Evolutionary conservation across 805 yeast genomes (phyloP).

Genomic region (Lachancea thermotolerans): DNA sequence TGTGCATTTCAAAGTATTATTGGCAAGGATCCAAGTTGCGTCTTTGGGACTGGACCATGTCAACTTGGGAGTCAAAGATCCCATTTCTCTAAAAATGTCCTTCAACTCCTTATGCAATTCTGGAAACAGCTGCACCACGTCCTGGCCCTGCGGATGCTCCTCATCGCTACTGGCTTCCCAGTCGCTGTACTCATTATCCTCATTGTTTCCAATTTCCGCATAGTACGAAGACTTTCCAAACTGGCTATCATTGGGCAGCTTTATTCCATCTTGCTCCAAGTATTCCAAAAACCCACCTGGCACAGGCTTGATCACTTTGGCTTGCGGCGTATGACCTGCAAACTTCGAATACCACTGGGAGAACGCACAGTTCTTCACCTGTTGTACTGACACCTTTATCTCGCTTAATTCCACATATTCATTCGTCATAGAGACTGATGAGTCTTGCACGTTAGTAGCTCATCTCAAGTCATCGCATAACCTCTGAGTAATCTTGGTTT

Average conservation of each 20-base stretch:
- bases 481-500: too few species aligned
- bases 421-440: background rate
- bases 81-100: conserved; percentile 40
- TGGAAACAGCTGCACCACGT: conserved; percentile 45
- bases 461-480: background rate
- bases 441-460: background rate
- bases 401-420: conserved; percentile 20
- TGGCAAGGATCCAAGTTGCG: conserved; percentile 83
- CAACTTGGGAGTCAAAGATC: conserved; percentile 75
- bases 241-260: conserved; percentile 42
- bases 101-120: conserved; percentile 53
- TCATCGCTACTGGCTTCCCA: conserved; percentile 52
- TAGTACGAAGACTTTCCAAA: conserved; percentile 28
- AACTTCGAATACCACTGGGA: conserved; percentile 56
- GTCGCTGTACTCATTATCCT: conserved; percentile 66
- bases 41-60: conserved; percentile 98
- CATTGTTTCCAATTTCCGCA: conserved; percentile 33
- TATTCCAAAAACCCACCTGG: conserved; percentile 55
- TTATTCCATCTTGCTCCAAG: conserved; percentile 61
- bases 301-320: conserved; percentile 48
- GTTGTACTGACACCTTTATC: conserved; percentile 31
- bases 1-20: conserved; percentile 66
- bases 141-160: conserved; percentile 18
- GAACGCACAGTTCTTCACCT: conserved; percentile 46
- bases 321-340: conserved; percentile 41